Conservation (phyloP, 345 rosid species). For the Eucalyptus marginata region DNA sequence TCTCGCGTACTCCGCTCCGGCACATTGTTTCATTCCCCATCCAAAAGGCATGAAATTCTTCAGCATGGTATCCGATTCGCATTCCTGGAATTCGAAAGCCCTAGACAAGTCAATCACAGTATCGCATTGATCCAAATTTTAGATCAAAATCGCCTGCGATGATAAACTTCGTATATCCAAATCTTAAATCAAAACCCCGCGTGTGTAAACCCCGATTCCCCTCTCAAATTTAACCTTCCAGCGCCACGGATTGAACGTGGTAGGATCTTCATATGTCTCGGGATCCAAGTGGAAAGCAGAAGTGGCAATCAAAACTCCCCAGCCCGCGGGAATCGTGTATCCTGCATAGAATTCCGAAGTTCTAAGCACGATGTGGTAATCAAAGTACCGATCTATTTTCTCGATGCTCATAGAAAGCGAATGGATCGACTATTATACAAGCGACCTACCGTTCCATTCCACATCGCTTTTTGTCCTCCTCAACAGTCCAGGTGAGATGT, state of each 20-base stretch:
- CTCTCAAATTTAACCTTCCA: slow-evolving; percentile 1
- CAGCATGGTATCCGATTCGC: neutral
- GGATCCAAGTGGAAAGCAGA: slow-evolving; percentile 7
- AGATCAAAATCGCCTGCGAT: neutral
- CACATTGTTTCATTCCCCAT: slow-evolving; percentile 11
- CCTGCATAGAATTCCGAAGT: neutral
- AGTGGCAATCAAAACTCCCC: neutral
- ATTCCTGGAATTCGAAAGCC: neutral
- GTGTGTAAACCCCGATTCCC: neutral
- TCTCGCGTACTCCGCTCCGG: slow-evolving; percentile 9
- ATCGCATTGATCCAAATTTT: neutral
- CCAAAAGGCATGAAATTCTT: slow-evolving; percentile 20
- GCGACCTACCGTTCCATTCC: slow-evolving; percentile 13
- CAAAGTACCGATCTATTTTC: neutral
- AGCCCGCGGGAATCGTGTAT: slow-evolving; percentile 12
- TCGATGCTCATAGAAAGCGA: neutral
- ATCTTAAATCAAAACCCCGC: neutral
- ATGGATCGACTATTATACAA: neutral
- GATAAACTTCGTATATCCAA: neutral
- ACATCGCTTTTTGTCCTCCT: neutral
- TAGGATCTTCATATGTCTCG: slow-evolving; percentile 1
- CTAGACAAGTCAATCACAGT: neutral
- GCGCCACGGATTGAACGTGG: slow-evolving; percentile 9
- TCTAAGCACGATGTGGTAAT: neutral
- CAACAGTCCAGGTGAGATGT: neutral